phyloP scores from a whole-genome alignment of 768 basidiomycete species.

The Trametes maxima region DNA sequence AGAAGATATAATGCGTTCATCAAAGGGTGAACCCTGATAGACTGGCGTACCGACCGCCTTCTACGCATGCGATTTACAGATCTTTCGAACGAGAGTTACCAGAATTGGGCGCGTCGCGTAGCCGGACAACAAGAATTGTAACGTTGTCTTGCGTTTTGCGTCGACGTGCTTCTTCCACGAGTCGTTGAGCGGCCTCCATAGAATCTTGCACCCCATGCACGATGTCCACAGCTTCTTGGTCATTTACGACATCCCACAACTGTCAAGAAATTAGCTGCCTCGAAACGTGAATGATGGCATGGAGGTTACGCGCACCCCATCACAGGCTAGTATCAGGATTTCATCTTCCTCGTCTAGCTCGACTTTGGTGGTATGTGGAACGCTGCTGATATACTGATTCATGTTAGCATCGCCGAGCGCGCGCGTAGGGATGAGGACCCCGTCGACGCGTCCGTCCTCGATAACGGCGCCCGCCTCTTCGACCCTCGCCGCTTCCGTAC shows the following conservation, averaged over 20 bases:
- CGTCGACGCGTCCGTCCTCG: conserved; percentile 97
- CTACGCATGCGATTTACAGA: background rate
- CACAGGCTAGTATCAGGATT: conserved; percentile 93
- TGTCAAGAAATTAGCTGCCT: background rate
- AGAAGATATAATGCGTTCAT: too few species aligned
- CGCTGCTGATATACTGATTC: conserved; percentile 99
- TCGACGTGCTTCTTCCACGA: background rate
- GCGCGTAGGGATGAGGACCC: conserved; percentile 93
- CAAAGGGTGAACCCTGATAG: too few species aligned
- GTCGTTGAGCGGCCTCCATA: conserved; percentile 1
- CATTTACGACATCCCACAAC: conserved; percentile 7
- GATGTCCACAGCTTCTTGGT: conserved; percentile 10
- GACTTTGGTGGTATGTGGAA: conserved; percentile 97
- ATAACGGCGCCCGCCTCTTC: conserved; percentile 98
- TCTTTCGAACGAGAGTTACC: too few species aligned
- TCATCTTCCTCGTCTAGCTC: conserved; percentile 89
- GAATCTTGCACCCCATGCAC: background rate
- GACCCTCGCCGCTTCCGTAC: conserved; percentile 97
- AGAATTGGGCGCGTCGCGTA: background rate
- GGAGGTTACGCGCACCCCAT: conserved; percentile 79
- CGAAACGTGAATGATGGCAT: background rate
- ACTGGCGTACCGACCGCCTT: background rate
- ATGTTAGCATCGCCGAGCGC: conserved; percentile 95
- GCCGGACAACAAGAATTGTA: conserved; percentile 5
- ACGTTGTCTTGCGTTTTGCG: conserved; percentile 10